Conservation (phyloP, 331 rosid species). For the Malus hybrid region DNA sequence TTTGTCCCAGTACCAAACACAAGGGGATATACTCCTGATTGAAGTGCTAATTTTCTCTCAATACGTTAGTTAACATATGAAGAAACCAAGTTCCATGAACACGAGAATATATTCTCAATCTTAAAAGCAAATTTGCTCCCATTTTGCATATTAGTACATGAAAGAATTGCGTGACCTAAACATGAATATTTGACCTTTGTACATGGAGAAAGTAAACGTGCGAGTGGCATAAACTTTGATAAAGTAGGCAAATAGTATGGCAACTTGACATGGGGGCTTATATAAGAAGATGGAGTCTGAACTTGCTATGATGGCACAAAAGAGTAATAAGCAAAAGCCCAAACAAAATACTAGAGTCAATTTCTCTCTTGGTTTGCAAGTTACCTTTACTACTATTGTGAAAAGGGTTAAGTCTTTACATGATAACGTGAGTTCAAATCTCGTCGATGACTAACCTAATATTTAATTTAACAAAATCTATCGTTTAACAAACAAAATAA, state of each 20-base stretch:
- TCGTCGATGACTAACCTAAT: accelerated
- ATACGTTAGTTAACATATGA: not conserved
- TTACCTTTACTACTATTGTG: too few species aligned
- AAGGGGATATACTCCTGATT: not conserved
- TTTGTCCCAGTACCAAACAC: not conserved
- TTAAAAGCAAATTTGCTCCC: not conserved
- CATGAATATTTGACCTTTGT: not conserved
- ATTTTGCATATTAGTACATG: not conserved
- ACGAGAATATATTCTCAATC: not conserved
- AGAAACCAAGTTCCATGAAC: not conserved
- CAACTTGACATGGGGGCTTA: not conserved
- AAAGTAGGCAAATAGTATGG: too few species aligned
- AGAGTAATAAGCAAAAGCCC: not conserved
- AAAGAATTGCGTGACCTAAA: too few species aligned
- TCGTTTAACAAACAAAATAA: too few species aligned
- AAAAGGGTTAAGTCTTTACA: too few species aligned
- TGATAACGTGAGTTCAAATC: accelerated
- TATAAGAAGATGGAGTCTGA: not conserved
- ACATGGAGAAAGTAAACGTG: not conserved
- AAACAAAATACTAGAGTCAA: not conserved
- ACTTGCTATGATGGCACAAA: not conserved
- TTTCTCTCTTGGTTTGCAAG: not conserved
- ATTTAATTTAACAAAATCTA: too few species aligned
- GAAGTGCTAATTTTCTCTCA: not conserved
- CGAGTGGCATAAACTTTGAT: not conserved